phyloP scores from a whole-genome alignment of 2,329 filamentous ascomycete genomes.

The Trichophyton verrucosum region DNA sequence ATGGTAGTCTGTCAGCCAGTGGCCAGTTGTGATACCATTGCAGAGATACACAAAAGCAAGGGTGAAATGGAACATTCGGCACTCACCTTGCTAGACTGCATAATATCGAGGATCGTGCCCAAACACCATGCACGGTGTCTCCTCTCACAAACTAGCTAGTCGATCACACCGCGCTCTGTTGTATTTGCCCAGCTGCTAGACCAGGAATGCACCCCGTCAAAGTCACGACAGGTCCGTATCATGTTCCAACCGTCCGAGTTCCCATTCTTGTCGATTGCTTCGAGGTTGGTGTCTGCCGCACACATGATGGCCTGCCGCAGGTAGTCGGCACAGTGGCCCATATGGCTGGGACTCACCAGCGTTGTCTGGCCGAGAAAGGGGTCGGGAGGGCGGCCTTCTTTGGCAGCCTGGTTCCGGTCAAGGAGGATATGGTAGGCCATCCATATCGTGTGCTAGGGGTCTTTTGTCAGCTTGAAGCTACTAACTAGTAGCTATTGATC shows the following conservation, averaged over 20 bases:
- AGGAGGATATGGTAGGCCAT: too few relatives aligned
- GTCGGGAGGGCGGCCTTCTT: neutral
- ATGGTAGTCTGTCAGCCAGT: too few relatives aligned
- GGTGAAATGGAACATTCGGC: too few relatives aligned
- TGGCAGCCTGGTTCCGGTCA: too few relatives aligned
- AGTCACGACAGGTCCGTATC: neutral
- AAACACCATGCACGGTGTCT: too few relatives aligned
- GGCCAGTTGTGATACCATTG: too few relatives aligned
- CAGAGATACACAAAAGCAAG: too few relatives aligned
- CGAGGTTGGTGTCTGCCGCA: conserved; percentile 13
- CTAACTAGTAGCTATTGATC: too few relatives aligned
- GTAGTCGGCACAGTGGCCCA: conserved; percentile 7
- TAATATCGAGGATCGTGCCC: too few relatives aligned
- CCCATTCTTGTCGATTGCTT: neutral
- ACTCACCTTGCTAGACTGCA: too few relatives aligned
- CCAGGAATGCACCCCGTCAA: neutral
- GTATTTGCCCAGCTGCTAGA: neutral
- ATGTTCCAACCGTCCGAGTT: neutral
- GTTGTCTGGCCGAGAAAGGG: neutral
- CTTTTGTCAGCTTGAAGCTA: too few relatives aligned
- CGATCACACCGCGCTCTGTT: neutral
- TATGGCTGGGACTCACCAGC: neutral
- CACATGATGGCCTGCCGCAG: conserved; percentile 13
- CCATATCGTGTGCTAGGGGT: too few relatives aligned
- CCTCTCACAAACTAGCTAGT: neutral